A percentile compares a stretch with the other conserved stretches of the same genome.
Conservation (phyloP, 495 filamentous ascomycete genomes). For the Talaromyces proteolyticus region DNA sequence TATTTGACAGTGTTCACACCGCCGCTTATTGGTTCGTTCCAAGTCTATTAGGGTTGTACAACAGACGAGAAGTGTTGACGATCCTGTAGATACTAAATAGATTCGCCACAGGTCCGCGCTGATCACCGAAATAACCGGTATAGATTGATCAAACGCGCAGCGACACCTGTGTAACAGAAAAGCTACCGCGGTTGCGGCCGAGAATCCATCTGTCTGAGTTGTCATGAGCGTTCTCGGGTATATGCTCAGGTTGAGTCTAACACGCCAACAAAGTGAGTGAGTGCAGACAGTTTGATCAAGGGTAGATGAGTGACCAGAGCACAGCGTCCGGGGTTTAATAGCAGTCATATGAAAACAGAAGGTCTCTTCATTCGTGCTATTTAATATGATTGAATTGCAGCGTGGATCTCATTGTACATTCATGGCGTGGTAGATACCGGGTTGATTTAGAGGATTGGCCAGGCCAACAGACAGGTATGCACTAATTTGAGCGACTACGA, state of each 20-base stretch:
- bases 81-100: constrained; percentile 1
- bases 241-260: constrained; percentile 1
- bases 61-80: constrained; percentile 1
- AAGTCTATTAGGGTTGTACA: neutral
- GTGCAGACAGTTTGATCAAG: neutral
- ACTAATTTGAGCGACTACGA: no score
- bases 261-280: neutral
- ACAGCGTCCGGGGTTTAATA: neutral
- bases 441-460: constrained; percentile 4
- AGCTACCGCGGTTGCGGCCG: neutral
- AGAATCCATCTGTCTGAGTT: neutral
- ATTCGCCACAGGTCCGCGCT: neutral
- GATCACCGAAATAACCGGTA: neutral
- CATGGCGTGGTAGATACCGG: neutral
- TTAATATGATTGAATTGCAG: neutral
- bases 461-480: no score
- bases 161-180: neutral
- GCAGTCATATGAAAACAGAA: neutral
- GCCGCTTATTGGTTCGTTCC: neutral
- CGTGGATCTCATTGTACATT: neutral
- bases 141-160: constrained; percentile 2
- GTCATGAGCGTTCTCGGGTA: neutral
- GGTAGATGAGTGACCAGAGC: neutral
- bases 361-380: neutral
- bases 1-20: constrained; percentile 4